Evolutionary conservation across 352 stramenopile genomes (phyloP), one percentile per base, ranked within the genome.

Genomic region (Discostella stelligera): DNA sequence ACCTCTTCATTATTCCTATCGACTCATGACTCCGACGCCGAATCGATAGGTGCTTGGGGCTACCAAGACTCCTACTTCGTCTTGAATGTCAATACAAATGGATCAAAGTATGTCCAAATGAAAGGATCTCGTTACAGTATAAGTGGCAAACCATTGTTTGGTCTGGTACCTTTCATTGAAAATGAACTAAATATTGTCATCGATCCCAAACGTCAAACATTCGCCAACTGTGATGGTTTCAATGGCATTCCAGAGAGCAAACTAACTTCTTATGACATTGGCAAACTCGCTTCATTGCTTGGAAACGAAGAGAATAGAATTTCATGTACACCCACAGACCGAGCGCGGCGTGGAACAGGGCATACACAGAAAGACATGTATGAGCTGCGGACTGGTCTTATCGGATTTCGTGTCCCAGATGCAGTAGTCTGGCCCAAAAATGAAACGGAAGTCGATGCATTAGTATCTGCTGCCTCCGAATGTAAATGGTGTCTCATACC

Each of bases 401-500:
- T 79, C 46, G 21, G 71, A 37, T 72, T 83, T 78, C 87, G 95
- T 41, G 79, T 97, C 48, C 95, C 95, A 2, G 96, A 98, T 80
- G 90, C 85, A 18, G 95, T 98, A 32, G 88, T 98, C 54, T 98
- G 94, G 93, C 93, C 94, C 3, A 71, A 69, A 13, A 92, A 68
- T 21, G 90, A 97, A 73, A 78, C 86, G 10, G 90, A 98, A 77
- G 89, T 98, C 16, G 81, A 94, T 54, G 44, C 46, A 3, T 67
- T 98, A n/a, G 89, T 98, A 48, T 71, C 83, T 21, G 79, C 94
- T 39, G 94, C 94, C 2, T 87, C 81, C 25, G n/a, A 81, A 21
- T 76, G 93, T 39, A 76, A 82, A 54, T 91, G 96, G 74, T 97
- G 94, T 75, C 71, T 98, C 16, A 97, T 98, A 69, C 96, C 96